Evolutionary conservation across 1,284 basidiomycete genomes (phyloP).

Genomic region (Garcileccinum viscosum): DNA sequence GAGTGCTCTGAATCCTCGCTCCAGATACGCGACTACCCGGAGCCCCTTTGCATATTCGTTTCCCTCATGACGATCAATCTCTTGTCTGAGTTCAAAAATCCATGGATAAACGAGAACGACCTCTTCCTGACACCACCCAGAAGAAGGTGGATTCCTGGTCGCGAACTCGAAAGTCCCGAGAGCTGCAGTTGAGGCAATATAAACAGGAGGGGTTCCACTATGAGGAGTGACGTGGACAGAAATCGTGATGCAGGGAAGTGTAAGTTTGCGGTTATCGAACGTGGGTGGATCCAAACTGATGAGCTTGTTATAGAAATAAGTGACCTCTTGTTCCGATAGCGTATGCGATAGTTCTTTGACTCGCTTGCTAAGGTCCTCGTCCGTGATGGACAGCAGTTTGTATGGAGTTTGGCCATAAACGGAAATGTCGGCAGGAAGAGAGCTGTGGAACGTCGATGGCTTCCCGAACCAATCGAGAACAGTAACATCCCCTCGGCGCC

Average conservation of each 20-base stretch:
- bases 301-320: neutral
- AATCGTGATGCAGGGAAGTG: conserved; percentile 21
- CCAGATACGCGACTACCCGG: conserved; percentile 11
- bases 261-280: conserved; percentile 14
- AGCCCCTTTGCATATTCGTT: neutral
- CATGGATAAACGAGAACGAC: conserved; percentile 18
- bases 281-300: neutral
- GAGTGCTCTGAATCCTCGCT: conserved; percentile 18
- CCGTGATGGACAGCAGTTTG: neutral
- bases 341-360: neutral
- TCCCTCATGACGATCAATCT: neutral
- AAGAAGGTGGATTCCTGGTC: neutral
- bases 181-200: conserved; percentile 5
- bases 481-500: neutral
- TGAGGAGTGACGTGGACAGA: neutral
- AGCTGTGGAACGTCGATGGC: conserved; percentile 25
- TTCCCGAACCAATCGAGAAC: conserved; percentile 25
- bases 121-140: neutral
- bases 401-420: conserved; percentile 11
- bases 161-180: conserved; percentile 9
- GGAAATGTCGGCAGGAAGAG: conserved; percentile 11
- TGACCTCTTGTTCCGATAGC: neutral
- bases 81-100: conserved; percentile 14
- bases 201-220: no score
- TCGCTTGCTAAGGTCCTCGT: neutral